Base-by-base conservation (phyloP, 2,329 filamentous ascomycete species). In the Penicillium oxalicum region DNA sequence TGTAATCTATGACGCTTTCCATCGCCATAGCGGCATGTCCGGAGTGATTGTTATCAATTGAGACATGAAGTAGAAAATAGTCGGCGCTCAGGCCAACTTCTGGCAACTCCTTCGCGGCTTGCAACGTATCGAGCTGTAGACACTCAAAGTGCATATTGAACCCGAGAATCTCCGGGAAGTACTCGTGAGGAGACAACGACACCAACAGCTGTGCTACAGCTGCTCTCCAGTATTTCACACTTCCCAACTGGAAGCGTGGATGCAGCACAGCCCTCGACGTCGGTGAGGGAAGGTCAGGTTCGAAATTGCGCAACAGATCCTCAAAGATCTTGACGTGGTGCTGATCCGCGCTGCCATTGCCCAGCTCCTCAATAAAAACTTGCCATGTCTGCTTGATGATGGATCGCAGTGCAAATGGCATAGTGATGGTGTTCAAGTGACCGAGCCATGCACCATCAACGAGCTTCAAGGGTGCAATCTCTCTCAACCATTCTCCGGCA, bases 401-500 rank as follows among this genome's bases (percentile, higher is more conserved):
- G 8, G 52, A 56, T 3, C 67, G 66, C 18, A 72, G 59, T 7
- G 56, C 52, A 51, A 75, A 74, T 3, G 73, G 72, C 0, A 71
- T 75, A 12, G 61, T 73, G 37, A 71, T 63, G 40, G 72, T 70
- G 54, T 76, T 67, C 26, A 76, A 63, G 47, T 72, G 69, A 9
- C 71, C 70, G 4, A 78, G 59, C 75, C 75, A 78, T 9, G 74
- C 71, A 2, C 75, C 75, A 46, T 78, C 75, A 4, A 77, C 72
- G 38, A 69, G 70, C 52, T 76, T 76, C 40, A 74, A 62, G 4
- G 72, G 73, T 7, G 73, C 69, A 41, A 62, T 61, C 51, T 70
- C 58, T 41, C 63, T 65, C 43, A 75, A 63, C 68, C 69, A 75
- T 49, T 62, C 60, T 41, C 64, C 56, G n/a, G 72, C 72, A 44